Evolutionary conservation across 768 basidiomycete genomes (phyloP).

Genomic region (Pisolithus orientalis): DNA sequence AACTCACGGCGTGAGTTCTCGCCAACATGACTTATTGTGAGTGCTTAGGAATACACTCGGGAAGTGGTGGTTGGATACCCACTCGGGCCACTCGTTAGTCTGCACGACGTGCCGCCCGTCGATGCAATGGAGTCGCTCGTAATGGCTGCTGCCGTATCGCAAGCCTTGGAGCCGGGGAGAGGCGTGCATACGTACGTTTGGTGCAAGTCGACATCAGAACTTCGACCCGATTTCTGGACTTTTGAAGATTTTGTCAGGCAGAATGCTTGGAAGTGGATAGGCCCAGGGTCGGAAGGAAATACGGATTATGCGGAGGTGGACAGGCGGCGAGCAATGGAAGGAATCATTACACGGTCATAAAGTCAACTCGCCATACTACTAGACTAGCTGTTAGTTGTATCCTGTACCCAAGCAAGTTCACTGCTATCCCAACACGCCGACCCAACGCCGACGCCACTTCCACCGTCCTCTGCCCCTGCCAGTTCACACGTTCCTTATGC

Average conservation of each 20-base stretch:
- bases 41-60: slow-evolving; percentile 64
- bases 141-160: slow-evolving; percentile 35
- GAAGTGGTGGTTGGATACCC: slow-evolving; percentile 48
- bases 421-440: too few species aligned
- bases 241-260: slow-evolving; percentile 75
- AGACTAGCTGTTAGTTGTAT: too few species aligned
- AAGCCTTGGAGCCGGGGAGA: slow-evolving; percentile 32
- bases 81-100: slow-evolving; percentile 37
- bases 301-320: slow-evolving; percentile 50
- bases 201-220: slow-evolving; percentile 30
- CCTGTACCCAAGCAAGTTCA: background rate
- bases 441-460: too few species aligned
- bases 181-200: slow-evolving; percentile 72
- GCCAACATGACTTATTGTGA: background rate
- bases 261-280: slow-evolving; percentile 77
- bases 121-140: slow-evolving; percentile 26
- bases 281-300: slow-evolving; percentile 28
- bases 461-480: background rate
- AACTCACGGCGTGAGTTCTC: background rate
- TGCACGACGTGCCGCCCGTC: slow-evolving; percentile 16
- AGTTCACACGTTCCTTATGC: background rate
- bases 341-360: slow-evolving; percentile 19
- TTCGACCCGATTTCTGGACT: slow-evolving; percentile 68
- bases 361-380: too few species aligned
- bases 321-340: slow-evolving; percentile 36